Evolutionary conservation across 2,329 filamentous ascomycete species (phyloP), one percentile per base, ranked within the genome.

Genomic region (Pseudogymnoascus verrucosus): DNA sequence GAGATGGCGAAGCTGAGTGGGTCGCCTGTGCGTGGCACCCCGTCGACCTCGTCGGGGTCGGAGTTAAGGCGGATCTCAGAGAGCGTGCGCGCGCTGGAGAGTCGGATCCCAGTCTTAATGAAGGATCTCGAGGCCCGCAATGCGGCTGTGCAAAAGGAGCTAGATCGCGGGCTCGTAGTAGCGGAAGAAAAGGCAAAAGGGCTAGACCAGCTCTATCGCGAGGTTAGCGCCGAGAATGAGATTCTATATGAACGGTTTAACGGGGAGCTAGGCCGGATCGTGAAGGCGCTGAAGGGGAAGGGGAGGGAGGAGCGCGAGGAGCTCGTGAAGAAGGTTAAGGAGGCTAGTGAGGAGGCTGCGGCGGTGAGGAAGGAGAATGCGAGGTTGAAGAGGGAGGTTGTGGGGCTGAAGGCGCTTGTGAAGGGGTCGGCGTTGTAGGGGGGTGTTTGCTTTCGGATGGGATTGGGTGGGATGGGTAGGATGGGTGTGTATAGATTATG

Each of bases 191-290:
- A 95, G 70, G 87, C 88, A 65, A 89, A 87, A 69, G 89, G 89
- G 42, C 85, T 97, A 62, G 93, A 97, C 73, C 90, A 96, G 76
- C 79, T 96, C 61, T 96, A 96, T 77, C 89, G 91, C 68, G 91
- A 96, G 72, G 85, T 88, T 14, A 91, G 87, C 69, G 90, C 91
- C 0, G 93, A 98, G 78, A 98, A 97, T 70, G 93, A 97, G 76
- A 84, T 93, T 31, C 80, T 98, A 63, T 97, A 97, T 75, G 89
- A 93, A 68, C 88, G 88, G 65, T 96, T 97, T 79, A 96, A 97
- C 71, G 84, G 86, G n/a, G 93, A 97, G 76, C 78, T 98, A 59
- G 89, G 85, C 69, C 91, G 89, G 78, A 90, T 97, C 65, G 81
- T 92, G 47, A 89, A 86, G 74, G 90, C 88, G 42, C 81, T 95